Conservation (phyloP, 2,329 filamentous ascomycete species). For the Aspergillus glaucus region DNA sequence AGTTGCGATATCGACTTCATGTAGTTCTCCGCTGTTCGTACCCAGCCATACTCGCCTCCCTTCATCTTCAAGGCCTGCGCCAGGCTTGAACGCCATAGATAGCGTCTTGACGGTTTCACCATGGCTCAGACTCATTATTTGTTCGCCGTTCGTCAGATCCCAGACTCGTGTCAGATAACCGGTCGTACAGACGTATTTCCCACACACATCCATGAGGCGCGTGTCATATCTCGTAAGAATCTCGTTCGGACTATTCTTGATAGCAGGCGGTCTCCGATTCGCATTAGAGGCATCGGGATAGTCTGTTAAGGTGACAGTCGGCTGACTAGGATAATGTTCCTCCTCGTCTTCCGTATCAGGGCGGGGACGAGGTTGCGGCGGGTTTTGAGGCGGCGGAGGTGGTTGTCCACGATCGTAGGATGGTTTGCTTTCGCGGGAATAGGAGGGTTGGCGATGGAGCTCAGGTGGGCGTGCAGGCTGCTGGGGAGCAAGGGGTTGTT, state of each 20-base stretch:
- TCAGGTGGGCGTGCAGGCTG: constrained; percentile 11
- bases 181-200: constrained; percentile 77
- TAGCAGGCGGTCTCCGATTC: constrained; percentile 74
- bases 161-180: constrained; percentile 84
- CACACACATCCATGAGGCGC: constrained; percentile 78
- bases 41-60: constrained; percentile 82
- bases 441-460: constrained; percentile 22
- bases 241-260: constrained; percentile 65
- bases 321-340: constrained; percentile 42
- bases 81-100: constrained; percentile 79
- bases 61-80: constrained; percentile 68
- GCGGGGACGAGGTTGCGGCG: constrained; percentile 9
- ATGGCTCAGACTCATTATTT: constrained; percentile 73
- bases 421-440: constrained; percentile 21
- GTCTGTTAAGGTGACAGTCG: constrained; percentile 50
- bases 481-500: constrained; percentile 5
- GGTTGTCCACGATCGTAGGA: neutral
- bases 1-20: constrained; percentile 76
- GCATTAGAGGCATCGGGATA: constrained; percentile 80
- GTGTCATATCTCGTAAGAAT: constrained; percentile 84
- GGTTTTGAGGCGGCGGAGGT: neutral
- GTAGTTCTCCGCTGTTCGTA: constrained; percentile 77
- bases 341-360: constrained; percentile 49
- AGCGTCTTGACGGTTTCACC: constrained; percentile 79
- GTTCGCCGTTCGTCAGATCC: constrained; percentile 75